Conservation (phyloP, 306 rosid species). For the Gastrolobium villosum region DNA sequence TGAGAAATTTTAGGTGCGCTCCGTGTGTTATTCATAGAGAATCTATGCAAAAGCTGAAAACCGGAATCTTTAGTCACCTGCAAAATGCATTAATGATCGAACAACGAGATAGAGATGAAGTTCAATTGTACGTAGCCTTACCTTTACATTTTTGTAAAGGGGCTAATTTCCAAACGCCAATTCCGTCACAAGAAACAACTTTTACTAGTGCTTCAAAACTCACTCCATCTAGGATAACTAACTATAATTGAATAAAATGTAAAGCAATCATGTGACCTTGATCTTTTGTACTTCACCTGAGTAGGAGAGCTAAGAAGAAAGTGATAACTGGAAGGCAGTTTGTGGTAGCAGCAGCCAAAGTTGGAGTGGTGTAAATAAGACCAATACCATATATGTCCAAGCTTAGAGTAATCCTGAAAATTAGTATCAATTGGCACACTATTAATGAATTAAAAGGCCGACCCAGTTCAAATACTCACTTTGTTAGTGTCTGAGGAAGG, state of each 20-base stretch:
- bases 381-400: slow-evolving; percentile 65
- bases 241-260: neutral
- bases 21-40: slow-evolving; percentile 27
- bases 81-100: slow-evolving; percentile 6
- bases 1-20: slow-evolving; percentile 17
- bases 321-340: slow-evolving; percentile 81
- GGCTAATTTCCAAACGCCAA: too few species aligned
- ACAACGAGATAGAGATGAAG: neutral
- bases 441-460: neutral
- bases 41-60: neutral
- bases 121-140: too few species aligned
- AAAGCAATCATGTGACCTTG: neutral
- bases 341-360: slow-evolving; percentile 75
- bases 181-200: too few species aligned
- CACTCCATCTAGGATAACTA: neutral
- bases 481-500: too few species aligned
- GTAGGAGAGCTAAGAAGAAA: slow-evolving; percentile 71
- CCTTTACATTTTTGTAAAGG: too few species aligned
- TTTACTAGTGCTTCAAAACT: too few species aligned
- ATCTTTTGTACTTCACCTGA: slow-evolving; percentile 51
- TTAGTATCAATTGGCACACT: neutral
- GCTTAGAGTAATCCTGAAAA: slow-evolving; percentile 67
- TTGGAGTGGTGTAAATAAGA: slow-evolving; percentile 68
- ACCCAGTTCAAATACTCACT: too few species aligned
- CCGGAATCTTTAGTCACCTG: slow-evolving; percentile 2